A percentile compares a stretch with the other conserved stretches of the same genome.
Evolutionary conservation across 257 asterid species (phyloP).

Genomic region (Dorcoceras hygrometricum): DNA sequence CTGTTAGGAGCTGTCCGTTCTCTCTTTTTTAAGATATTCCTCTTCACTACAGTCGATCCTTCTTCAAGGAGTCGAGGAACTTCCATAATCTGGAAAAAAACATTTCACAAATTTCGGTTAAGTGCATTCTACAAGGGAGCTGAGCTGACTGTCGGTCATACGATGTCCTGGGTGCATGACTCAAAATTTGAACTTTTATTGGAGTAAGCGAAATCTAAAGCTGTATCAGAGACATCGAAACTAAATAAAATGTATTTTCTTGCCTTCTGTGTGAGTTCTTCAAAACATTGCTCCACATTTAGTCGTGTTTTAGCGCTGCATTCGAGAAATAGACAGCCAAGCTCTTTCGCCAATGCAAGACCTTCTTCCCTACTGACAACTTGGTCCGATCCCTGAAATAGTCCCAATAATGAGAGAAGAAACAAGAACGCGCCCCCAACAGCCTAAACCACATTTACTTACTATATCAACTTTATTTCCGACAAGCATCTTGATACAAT

Average conservation of each 20-base stretch:
- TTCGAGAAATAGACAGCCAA: conserved; percentile 76
- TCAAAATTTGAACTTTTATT: neutral
- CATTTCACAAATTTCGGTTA: neutral
- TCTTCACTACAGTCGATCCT: conserved; percentile 66
- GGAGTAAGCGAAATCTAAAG: neutral
- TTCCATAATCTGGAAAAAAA: conserved; percentile 72
- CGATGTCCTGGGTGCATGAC: neutral
- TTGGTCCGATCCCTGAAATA: conserved; percentile 74
- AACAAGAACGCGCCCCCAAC: conserved; percentile 11
- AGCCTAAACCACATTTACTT: conserved; percentile 20
- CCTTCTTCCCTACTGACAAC: conserved; percentile 87
- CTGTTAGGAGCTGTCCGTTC: conserved; percentile 46
- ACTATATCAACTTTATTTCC: conserved; percentile 93
- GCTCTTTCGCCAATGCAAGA: conserved; percentile 60
- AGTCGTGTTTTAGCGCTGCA: conserved; percentile 91
- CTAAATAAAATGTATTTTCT: neutral
- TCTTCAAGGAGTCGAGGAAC: conserved; percentile 86
- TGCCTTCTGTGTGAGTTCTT: conserved; percentile 79
- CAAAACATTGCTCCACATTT: conserved; percentile 80
- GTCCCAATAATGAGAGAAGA: conserved; percentile 4
- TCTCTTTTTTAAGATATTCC: conserved; percentile 75
- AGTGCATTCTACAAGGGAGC: neutral
- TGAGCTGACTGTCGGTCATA: too few species aligned
- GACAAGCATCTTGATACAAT: conserved; percentile 86
- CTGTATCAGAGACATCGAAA: conserved; percentile 1